Base-by-base conservation (phyloP, 2,329 filamentous ascomycete genomes). In the Monilinia laxa region DNA sequence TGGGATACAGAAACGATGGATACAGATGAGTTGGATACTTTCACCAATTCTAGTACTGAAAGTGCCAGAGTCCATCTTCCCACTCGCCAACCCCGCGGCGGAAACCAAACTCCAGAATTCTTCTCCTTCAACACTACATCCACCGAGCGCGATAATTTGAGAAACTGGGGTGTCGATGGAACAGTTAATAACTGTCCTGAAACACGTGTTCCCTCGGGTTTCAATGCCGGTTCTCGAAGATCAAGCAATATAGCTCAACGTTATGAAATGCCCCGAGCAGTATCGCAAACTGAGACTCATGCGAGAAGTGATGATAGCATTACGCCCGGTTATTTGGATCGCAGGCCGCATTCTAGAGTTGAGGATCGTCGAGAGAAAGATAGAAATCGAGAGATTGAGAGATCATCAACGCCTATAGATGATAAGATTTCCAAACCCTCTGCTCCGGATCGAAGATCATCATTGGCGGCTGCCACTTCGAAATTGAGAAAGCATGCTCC, bases 1-100 rank as follows among this genome's bases (percentile, higher is more conserved):
- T 77, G 75, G 75, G 75, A 77, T 65, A 76, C 75, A 0, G 72
- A 74, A 12, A 74, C 72, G 1, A 20, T 49, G 28, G 58, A 60
- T 2, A 72, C 75, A 64, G 72, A 70, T 18, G 74, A 74, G 10
- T 60, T 69, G 2, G 75, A 77, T 64, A 68, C 69, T 16, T 71
- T 62, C 23, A 75, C 72, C 55, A 65, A 72, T 4, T 71, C 68
- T 1, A 73, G 69, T 53, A 67, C 65, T 12, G 65, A 71, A 49
- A 68, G 71, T 28, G 67, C 67, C 47, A 60, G 66, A n/a, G 18
- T 35, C n/a, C 67, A 45, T 59, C 62, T 35, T 56, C 51, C n/a
- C 64, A 67, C 25, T 67, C 68, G 55, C 14, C 55, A 65, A 16
- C 35, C 63, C 20, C 54, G 42, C 20, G 67, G 67, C 40, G 69